Evolutionary conservation across 352 stramenopile genomes (phyloP).

Genomic region (Globisporangium viniferum): DNA sequence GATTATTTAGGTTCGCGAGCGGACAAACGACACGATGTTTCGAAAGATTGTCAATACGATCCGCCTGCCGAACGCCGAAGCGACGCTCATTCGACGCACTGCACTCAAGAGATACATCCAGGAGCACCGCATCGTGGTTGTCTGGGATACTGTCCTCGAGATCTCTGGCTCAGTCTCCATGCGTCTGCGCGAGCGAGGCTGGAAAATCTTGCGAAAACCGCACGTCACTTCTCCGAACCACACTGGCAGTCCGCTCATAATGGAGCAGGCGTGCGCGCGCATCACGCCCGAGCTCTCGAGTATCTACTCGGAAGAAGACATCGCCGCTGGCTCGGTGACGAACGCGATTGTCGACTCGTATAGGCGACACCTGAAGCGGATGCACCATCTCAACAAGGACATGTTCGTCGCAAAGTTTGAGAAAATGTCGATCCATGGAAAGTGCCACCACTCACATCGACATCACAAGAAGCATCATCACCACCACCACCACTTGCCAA

Average conservation of each 20-base stretch:
- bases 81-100: constrained; percentile 9
- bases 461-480: not conserved
- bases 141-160: constrained; percentile 11
- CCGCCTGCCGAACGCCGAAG: not conserved
- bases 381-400: constrained; percentile 23
- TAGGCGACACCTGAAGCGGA: constrained; percentile 16
- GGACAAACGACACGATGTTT: constrained; percentile 5
- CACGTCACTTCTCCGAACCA: not conserved
- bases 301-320: constrained; percentile 13
- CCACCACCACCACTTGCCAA: not conserved
- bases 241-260: not conserved
- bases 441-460: not conserved
- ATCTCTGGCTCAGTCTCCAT: constrained; percentile 3
- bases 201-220: constrained; percentile 3
- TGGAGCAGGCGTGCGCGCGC: constrained; percentile 7
- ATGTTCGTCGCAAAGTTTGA: constrained; percentile 16
- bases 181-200: constrained; percentile 9
- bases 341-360: constrained; percentile 48
- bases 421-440: not conserved
- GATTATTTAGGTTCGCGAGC: constrained; percentile 4
- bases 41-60: constrained; percentile 12
- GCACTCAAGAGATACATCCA: constrained; percentile 3
- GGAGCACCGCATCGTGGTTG: constrained; percentile 2
- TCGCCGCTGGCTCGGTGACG: constrained; percentile 36
- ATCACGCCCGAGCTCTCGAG: constrained; percentile 14